These are phyloP conservation scores for Lactifluus pinguis DNA, from an alignment of 768 basidiomycete genomes.

Conservation along the genomic window DNA sequence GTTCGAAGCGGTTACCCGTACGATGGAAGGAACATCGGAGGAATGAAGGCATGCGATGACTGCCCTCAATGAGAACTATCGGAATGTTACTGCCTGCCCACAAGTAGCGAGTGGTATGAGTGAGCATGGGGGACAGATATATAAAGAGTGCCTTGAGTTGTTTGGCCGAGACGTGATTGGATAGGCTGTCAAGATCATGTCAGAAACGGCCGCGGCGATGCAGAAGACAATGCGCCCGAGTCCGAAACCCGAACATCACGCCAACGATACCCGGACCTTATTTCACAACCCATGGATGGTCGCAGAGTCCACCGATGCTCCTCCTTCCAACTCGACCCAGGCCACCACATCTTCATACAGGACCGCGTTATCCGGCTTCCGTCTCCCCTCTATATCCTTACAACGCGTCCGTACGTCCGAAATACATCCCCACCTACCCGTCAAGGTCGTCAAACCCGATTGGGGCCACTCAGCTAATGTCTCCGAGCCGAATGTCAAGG, in stretches of 20 bases:
- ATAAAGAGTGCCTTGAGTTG: too few relatives aligned
- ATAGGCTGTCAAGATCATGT: too few relatives aligned
- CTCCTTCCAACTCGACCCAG: background rate
- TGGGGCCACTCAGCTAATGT: conserved; percentile 14
- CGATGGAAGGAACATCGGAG: too few relatives aligned
- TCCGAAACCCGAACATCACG: background rate
- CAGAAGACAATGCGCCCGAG: too few relatives aligned
- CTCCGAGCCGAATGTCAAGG: conserved; percentile 5
- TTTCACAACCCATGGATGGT: conserved; percentile 9
- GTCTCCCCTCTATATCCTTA: conserved; percentile 13
- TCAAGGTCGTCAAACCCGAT: conserved; percentile 25
- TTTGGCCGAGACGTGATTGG: too few relatives aligned
- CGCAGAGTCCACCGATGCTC: background rate
- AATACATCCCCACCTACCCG: conserved; percentile 9
- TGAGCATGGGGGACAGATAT: too few relatives aligned
- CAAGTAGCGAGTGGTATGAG: too few relatives aligned
- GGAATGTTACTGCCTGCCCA: too few relatives aligned
- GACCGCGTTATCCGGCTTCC: background rate
- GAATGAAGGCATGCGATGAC: too few relatives aligned
- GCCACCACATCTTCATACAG: background rate
- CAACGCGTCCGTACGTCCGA: conserved; percentile 17
- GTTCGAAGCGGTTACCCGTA: too few relatives aligned
- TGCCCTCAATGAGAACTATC: too few relatives aligned
- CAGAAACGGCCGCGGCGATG: too few relatives aligned
- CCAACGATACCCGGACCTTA: background rate